Conservation (phyloP, 176 grass and related monocot species). For the Guadua angustifolia region DNA sequence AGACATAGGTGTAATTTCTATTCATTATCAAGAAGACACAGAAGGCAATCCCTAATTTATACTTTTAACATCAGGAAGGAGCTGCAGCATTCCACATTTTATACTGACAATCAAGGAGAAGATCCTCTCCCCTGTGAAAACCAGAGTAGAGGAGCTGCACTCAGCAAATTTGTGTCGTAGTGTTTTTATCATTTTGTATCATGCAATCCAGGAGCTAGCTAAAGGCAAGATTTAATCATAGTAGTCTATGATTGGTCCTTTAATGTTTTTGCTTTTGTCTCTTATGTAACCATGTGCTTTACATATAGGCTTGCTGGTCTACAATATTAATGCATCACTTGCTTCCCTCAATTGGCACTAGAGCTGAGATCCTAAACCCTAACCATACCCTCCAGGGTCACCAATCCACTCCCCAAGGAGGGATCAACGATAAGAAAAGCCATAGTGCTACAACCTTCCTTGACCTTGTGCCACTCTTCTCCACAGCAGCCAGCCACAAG, state of each 20-base stretch:
- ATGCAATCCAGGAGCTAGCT: background rate
- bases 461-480: no score
- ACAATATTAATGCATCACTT: background rate
- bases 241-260: background rate
- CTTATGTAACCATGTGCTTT: no score
- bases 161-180: background rate
- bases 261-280: background rate
- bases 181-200: background rate
- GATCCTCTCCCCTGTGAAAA: conserved; percentile 3
- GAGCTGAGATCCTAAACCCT: no score
- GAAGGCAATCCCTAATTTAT: background rate
- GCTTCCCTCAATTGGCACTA: background rate
- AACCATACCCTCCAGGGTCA: no score
- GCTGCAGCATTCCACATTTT: background rate
- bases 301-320: background rate
- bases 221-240: background rate
- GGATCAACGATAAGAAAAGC: no score
- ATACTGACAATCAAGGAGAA: background rate
- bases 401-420: no score
- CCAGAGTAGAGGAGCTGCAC: background rate
- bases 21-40: background rate
- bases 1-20: background rate
- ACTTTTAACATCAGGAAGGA: background rate
- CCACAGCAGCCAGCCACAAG: no score
- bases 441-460: no score